These are phyloP conservation scores for Gamarada debralockiae DNA, from an alignment of 495 filamentous ascomycete species.

Conservation along the genomic window DNA sequence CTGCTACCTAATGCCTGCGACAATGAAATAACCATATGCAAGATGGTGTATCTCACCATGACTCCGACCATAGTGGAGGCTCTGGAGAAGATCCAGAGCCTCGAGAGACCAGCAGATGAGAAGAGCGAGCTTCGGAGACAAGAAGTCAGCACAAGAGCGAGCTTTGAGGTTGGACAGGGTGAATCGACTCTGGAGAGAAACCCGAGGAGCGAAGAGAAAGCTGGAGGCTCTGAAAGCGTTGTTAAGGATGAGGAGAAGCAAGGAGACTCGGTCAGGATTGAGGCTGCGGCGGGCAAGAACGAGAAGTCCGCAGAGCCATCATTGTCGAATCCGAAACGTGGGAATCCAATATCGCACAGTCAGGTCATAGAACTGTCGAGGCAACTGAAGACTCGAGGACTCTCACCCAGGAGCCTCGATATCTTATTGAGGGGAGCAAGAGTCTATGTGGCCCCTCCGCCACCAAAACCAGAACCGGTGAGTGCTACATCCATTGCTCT, in stretches of 20 bases:
- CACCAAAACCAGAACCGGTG: conserved; percentile 76
- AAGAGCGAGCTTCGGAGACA: neutral
- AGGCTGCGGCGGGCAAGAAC: too few relatives aligned
- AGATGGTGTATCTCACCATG: conserved; percentile 77
- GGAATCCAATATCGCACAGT: conserved; percentile 74
- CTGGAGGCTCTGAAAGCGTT: too few relatives aligned
- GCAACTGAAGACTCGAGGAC: conserved; percentile 37
- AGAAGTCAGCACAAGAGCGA: too few relatives aligned
- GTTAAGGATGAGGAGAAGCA: neutral
- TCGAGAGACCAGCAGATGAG: conserved; percentile 19
- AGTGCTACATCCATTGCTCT: conserved; percentile 26
- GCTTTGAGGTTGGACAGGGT: too few relatives aligned
- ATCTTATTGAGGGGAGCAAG: conserved; percentile 64
- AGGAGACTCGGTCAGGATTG: too few relatives aligned
- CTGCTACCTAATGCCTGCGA: conserved; percentile 2
- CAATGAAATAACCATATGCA: conserved; percentile 1
- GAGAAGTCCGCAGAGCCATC: conserved; percentile 14
- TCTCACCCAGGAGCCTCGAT: conserved; percentile 47
- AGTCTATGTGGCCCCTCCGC: conserved; percentile 73
- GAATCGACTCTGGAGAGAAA: too few relatives aligned
- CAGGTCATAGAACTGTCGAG: conserved; percentile 69
- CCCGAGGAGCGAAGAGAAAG: too few relatives aligned
- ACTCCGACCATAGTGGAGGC: conserved; percentile 67
- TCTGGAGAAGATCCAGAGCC: conserved; percentile 39
- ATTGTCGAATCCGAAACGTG: conserved; percentile 35